Evolutionary conservation across 2,329 filamentous ascomycete genomes (phyloP).

Genomic region (Westerdykella sp.): DNA sequence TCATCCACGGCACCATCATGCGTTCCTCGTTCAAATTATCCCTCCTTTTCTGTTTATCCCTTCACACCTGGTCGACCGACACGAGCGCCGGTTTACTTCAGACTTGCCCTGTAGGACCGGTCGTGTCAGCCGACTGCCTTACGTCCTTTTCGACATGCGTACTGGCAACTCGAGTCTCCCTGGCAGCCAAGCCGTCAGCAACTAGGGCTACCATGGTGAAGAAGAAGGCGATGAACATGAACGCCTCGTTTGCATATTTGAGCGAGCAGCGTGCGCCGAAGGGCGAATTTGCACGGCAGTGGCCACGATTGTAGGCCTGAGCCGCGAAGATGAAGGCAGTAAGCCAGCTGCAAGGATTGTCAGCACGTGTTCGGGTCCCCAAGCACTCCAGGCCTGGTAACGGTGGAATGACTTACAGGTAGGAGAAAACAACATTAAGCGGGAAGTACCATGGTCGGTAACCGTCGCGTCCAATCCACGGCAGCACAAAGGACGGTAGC

Average conservation of each 20-base stretch:
- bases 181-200: slow-evolving; percentile 25
- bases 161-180: slow-evolving; percentile 2
- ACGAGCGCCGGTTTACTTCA: no score
- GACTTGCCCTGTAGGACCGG: no score
- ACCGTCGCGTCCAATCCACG: slow-evolving; percentile 32
- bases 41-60: no score
- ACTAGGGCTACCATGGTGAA: slow-evolving; percentile 36
- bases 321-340: slow-evolving; percentile 45
- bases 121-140: neutral
- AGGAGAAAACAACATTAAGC: slow-evolving; percentile 42
- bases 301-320: slow-evolving; percentile 38
- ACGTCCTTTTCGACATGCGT: neutral
- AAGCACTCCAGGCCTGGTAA: neutral
- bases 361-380: no score
- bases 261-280: slow-evolving; percentile 28
- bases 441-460: slow-evolving; percentile 36
- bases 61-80: no score
- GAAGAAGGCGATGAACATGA: slow-evolving; percentile 43
- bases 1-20: no score
- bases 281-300: slow-evolving; percentile 32
- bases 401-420: slow-evolving; percentile 22
- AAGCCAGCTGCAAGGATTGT: slow-evolving; percentile 32
- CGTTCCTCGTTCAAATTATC: no score
- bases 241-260: slow-evolving; percentile 40
- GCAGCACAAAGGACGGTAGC: slow-evolving; percentile 23